Evolutionary conservation across 2,329 filamentous ascomycete species (phyloP), one percentile per base, ranked within the genome.

Genomic region (Rhynchosporium agropyri): DNA sequence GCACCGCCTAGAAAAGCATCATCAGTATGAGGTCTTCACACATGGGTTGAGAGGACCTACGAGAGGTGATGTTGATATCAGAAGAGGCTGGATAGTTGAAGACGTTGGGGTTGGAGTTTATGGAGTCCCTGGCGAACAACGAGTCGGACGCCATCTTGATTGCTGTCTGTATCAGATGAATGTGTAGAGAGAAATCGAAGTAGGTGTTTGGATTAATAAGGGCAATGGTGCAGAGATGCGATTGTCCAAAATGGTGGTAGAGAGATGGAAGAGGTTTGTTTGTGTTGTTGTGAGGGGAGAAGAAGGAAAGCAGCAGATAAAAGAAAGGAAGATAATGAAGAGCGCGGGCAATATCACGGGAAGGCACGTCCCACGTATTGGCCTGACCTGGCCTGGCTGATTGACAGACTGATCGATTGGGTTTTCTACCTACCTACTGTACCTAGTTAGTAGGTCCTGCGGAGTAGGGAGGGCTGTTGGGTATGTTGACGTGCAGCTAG

Each of bases 51-150:
- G 9, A 26, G 15, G 38, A 53, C 50, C 5, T 40, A 53, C 75
- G 83, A 20, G 74, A 77, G 10, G 84, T 87, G 69, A 89, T 86
- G 66, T 77, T 77, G 46, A 89, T 82, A 70, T 87, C 78, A 15
- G 80, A 80, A 2, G 48, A 45, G 0, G 5, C 9, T 6, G 68
- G 69, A n/a, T 72, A 71, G n/a, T 53, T n/a, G 55, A 71, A 70
- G 0, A 58, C 4, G 42, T 71, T 68, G 15, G 69, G 69, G 31
- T 71, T 72, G 33, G 59, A 62, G 43, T 38, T 51, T 26, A 72
- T 62, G 26, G 67, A 66, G 60, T 65, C 49, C 60, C 66, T 56
- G 31, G 61, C 63, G 13, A 48, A 38, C 45, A 67, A 20, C 40
- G 63, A 61, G 26, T 31, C 29, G 28, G 65, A 29, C 31, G 29